phyloP scores from a whole-genome alignment of 1,284 basidiomycete species.

The Kalmanozyma brasiliensis region DNA sequence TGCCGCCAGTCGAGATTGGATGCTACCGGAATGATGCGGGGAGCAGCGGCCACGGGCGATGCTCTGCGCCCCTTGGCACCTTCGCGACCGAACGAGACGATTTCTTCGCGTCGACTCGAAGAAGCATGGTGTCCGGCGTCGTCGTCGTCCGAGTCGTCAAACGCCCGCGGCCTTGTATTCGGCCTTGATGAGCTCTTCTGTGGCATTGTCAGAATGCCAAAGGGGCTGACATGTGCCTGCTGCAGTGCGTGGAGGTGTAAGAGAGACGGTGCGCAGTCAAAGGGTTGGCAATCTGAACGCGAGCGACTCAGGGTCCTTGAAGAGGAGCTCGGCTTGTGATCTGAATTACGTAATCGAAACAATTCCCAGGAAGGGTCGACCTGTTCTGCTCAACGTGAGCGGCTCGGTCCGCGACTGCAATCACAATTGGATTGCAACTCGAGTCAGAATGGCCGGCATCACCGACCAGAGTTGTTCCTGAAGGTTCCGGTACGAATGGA shows the following conservation, averaged over 20 bases:
- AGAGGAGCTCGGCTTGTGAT: conserved; percentile 16
- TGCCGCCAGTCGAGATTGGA: conserved; percentile 58
- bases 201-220: not conserved
- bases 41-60: conserved; percentile 7
- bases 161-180: conserved; percentile 16
- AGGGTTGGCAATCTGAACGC: not conserved
- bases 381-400: too few species aligned
- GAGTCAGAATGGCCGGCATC: not conserved
- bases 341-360: conserved; percentile 21
- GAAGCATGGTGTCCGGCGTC: conserved; percentile 9
- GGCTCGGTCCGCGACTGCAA: too few species aligned
- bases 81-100: conserved; percentile 27
- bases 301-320: conserved; percentile 16
- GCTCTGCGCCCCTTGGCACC: conserved; percentile 17
- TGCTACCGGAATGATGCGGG: conserved; percentile 47
- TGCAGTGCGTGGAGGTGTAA: conserved; percentile 1
- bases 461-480: conserved; percentile 3
- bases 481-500: too few species aligned
- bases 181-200: not conserved
- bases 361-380: too few species aligned
- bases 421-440: too few species aligned
- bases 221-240: conserved; percentile 2
- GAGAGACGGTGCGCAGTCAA: not conserved
- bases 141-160: conserved; percentile 31
- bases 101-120: conserved; percentile 18